Evolutionary conservation across 1,139 yeast species (phyloP).

Genomic region (Pichia sorboxylosa): DNA sequence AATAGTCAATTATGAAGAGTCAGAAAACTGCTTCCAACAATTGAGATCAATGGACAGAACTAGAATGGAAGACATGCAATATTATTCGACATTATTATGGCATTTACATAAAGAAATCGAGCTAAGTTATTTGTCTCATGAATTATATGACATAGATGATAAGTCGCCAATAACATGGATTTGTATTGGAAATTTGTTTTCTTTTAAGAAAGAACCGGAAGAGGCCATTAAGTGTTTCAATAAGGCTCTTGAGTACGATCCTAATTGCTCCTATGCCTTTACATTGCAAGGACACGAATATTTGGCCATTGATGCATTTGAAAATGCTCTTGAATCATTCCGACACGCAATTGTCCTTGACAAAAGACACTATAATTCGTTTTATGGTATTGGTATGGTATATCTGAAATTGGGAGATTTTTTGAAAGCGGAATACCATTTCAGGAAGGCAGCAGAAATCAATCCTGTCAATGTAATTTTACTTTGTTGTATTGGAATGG

Average conservation of each 20-base stretch:
- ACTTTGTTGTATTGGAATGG: constrained; percentile 92
- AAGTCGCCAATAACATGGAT: constrained; percentile 81
- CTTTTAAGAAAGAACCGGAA: constrained; percentile 74
- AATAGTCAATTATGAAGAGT: constrained; percentile 71
- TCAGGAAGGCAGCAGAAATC: constrained; percentile 75
- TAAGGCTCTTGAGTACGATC: constrained; percentile 53
- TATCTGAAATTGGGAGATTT: constrained; percentile 78
- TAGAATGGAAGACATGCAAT: constrained; percentile 83
- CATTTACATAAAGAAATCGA: constrained; percentile 80
- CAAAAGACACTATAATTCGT: constrained; percentile 82
- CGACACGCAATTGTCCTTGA: constrained; percentile 68
- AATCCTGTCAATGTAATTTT: constrained; percentile 86
- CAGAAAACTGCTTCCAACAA: constrained; percentile 51
- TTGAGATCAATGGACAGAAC: constrained; percentile 65
- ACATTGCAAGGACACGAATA: constrained; percentile 92
- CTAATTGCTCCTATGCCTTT: constrained; percentile 76
- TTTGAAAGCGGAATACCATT: constrained; percentile 75
- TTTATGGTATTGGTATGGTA: constrained; percentile 94
- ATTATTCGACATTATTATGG: constrained; percentile 85
- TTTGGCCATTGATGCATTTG: constrained; percentile 80
- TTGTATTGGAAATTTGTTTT: constrained; percentile 78
- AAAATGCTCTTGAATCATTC: constrained; percentile 78
- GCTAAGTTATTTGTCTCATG: constrained; percentile 71
- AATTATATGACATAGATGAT: constrained; percentile 52
- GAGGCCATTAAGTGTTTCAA: constrained; percentile 85